Conservation (phyloP, 2,329 filamentous ascomycete genomes). For the Penicillium sp. region DNA sequence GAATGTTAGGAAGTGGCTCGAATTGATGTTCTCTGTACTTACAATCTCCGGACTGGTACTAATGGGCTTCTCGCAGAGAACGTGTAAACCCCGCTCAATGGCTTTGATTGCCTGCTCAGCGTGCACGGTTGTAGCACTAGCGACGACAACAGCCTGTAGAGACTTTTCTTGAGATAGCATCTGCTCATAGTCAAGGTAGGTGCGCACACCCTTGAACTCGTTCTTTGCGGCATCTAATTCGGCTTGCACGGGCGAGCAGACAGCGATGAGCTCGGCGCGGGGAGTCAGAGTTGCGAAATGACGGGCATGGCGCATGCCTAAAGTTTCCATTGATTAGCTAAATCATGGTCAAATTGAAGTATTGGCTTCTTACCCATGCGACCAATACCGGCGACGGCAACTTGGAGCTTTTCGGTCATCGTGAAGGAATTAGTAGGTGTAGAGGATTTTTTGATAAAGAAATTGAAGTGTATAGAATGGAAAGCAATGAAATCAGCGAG, state of each 20-base stretch:
- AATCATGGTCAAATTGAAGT: background rate
- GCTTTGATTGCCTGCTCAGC: conserved; percentile 60
- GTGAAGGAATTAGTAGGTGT: background rate
- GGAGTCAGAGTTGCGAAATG: conserved; percentile 48
- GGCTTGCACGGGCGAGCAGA: conserved; percentile 43
- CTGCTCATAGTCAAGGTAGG: conserved; percentile 57
- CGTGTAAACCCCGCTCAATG: conserved; percentile 55
- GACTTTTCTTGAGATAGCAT: conserved; percentile 56
- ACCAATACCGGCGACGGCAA: conserved; percentile 19
- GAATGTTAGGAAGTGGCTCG: background rate
- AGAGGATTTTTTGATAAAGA: background rate
- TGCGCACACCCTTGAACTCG: conserved; percentile 48
- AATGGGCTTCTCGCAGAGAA: conserved; percentile 57
- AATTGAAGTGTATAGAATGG: background rate
- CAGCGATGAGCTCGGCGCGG: conserved; percentile 50
- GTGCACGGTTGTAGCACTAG: conserved; percentile 57
- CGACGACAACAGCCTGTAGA: conserved; percentile 57
- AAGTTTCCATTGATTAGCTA: background rate
- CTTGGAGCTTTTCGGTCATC: conserved; percentile 19
- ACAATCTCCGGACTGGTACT: conserved; percentile 61
- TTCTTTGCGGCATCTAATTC: conserved; percentile 50
- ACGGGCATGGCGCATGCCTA: conserved; percentile 46
- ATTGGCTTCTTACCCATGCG: conserved; percentile 17
- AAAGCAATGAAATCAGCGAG: background rate
- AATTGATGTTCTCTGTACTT: conserved; percentile 21